phyloP scores from a whole-genome alignment of 78 protist genomes.

The Cavenderia fasciculata region DNA sequence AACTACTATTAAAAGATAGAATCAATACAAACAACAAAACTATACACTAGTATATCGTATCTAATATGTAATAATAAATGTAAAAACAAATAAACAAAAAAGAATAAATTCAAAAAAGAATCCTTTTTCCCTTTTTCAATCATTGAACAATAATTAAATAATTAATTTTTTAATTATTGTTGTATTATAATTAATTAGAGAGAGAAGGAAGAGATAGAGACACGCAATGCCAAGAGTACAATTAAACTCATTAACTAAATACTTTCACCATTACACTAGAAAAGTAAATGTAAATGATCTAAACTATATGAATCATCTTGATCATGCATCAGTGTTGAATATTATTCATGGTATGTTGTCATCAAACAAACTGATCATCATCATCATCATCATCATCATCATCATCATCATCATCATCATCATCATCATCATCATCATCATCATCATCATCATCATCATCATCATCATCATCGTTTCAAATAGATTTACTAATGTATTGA shows the following conservation, averaged over 20 bases:
- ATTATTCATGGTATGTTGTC: constrained; percentile 40
- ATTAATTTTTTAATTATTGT: no score
- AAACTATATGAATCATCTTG: constrained; percentile 34
- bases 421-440: background rate
- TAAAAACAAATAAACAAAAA: no score
- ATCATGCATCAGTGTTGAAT: constrained; percentile 18
- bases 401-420: background rate
- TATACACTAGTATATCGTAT: no score
- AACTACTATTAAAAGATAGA: no score
- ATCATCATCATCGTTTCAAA: background rate
- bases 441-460: background rate
- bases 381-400: background rate
- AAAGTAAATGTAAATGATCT: constrained; percentile 14
- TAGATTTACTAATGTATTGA: background rate
- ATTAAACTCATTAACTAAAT: constrained; percentile 9
- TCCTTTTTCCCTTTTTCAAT: no score
- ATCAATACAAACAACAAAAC: no score
- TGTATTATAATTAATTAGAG: no score
- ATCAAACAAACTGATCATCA: background rate
- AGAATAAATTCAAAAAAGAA: no score
- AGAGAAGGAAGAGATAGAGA: background rate
- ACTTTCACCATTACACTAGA: constrained; percentile 31
- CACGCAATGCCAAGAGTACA: background rate
- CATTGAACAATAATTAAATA: no score
- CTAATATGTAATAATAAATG: no score